These are phyloP conservation scores for Hirsutella rhossiliensis DNA, from an alignment of 2,329 filamentous ascomycete genomes.

Conservation along the genomic window DNA sequence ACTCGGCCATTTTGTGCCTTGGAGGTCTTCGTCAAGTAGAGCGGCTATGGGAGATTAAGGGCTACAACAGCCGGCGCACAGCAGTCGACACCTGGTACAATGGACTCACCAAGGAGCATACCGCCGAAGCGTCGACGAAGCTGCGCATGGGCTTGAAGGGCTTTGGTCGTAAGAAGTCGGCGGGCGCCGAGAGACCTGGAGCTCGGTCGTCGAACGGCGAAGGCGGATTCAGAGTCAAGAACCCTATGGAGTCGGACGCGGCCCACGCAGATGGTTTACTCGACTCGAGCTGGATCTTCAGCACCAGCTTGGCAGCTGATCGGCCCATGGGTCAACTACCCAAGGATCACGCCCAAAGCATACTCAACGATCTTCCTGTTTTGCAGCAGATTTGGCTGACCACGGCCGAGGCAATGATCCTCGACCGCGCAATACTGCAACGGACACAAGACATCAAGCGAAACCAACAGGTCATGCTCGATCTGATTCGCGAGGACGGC, in stretches of 20 bases:
- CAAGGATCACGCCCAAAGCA: slow-evolving; percentile 33
- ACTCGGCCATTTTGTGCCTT: slow-evolving; percentile 46
- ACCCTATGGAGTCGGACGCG: slow-evolving; percentile 17
- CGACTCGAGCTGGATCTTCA: slow-evolving; percentile 36
- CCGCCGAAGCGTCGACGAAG: slow-evolving; percentile 30
- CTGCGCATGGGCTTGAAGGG: slow-evolving; percentile 38
- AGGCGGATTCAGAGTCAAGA: slow-evolving; percentile 12
- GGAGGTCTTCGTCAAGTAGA: slow-evolving; percentile 52
- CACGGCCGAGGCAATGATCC: slow-evolving; percentile 49
- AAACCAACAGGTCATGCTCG: slow-evolving; percentile 49
- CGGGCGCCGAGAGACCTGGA: slow-evolving; percentile 13
- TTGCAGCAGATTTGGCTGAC: slow-evolving; percentile 50
- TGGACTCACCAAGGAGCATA: slow-evolving; percentile 31
- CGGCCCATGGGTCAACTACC: slow-evolving; percentile 47
- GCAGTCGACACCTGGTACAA: slow-evolving; percentile 50
- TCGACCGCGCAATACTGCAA: slow-evolving; percentile 46
- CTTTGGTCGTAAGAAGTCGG: slow-evolving; percentile 47
- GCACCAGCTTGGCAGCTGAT: slow-evolving; percentile 47
- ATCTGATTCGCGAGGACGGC: slow-evolving; percentile 51
- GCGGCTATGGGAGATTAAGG: slow-evolving; percentile 53
- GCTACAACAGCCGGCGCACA: slow-evolving; percentile 47
- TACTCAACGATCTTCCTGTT: slow-evolving; percentile 43
- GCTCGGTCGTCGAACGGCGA: slow-evolving; percentile 12
- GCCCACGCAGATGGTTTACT: slow-evolving; percentile 12
- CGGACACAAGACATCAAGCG: slow-evolving; percentile 49